phyloP scores from a whole-genome alignment of 2,329 filamentous ascomycete genomes.

The Fusarium haematococcum region DNA sequence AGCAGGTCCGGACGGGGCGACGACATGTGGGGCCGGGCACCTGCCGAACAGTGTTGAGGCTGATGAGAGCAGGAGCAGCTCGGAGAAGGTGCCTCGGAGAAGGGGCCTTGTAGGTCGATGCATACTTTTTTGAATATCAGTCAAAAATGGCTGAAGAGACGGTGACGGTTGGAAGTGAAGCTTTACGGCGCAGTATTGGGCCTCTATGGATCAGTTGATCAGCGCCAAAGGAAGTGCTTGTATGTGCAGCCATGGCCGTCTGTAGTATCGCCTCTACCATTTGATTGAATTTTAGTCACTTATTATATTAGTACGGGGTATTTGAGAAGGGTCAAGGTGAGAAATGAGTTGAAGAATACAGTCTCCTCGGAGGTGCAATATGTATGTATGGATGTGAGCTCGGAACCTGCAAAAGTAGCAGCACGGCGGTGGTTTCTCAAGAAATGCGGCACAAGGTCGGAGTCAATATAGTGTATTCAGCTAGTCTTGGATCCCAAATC shows the following conservation, averaged over 20 bases:
- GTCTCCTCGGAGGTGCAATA: background rate
- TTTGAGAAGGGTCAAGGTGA: background rate
- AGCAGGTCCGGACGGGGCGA: background rate
- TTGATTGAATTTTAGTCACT: background rate
- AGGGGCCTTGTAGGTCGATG: background rate
- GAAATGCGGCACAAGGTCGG: too few species aligned
- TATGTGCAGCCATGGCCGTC: background rate
- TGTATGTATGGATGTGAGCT: background rate
- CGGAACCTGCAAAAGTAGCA: too few species aligned
- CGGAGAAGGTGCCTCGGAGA: background rate
- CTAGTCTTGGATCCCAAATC: too few species aligned
- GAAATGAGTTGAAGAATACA: too few species aligned
- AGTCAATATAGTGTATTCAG: too few species aligned
- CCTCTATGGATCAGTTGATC: too few species aligned
- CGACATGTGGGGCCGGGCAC: background rate
- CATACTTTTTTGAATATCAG: background rate
- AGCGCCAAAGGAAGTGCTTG: too few species aligned
- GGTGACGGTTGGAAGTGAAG: background rate
- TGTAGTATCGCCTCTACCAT: background rate
- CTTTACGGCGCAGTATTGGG: background rate
- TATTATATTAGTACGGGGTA: background rate
- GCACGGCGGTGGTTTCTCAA: too few species aligned
- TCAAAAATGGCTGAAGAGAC: background rate
- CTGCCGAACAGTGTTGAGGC: background rate
- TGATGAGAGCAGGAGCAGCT: background rate